A percentile compares a stretch with the other conserved stretches of the same genome.
Conservation (phyloP, 352 stramenopile genomes). For the Globisporangium sylvaticum region DNA sequence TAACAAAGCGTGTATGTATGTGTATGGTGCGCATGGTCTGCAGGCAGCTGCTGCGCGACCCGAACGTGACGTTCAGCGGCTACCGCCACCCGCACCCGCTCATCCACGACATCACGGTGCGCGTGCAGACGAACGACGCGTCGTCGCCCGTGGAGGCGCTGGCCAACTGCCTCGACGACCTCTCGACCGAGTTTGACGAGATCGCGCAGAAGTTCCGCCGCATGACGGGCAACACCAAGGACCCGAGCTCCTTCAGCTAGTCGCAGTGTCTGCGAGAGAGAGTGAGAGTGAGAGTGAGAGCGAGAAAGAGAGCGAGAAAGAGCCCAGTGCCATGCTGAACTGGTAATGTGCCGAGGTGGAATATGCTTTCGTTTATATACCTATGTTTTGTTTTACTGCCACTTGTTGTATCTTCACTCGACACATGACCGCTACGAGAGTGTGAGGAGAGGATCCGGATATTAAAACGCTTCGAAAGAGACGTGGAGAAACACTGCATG, state of each 20-base stretch:
- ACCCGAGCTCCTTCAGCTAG: slow-evolving; percentile 80
- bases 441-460: too few species aligned
- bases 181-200: slow-evolving; percentile 86
- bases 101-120: slow-evolving; percentile 94
- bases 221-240: slow-evolving; percentile 79
- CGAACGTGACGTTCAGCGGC: slow-evolving; percentile 90
- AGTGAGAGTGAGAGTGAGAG: neutral
- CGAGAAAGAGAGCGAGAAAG: too few species aligned
- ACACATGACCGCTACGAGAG: too few species aligned
- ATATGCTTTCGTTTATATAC: slow-evolving; percentile 7
- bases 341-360: neutral
- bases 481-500: too few species aligned
- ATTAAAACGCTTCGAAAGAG: too few species aligned
- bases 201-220: slow-evolving; percentile 82
- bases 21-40: neutral
- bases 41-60: slow-evolving; percentile 86
- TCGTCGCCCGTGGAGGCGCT: slow-evolving; percentile 80
- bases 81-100: slow-evolving; percentile 97
- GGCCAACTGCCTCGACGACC: slow-evolving; percentile 79
- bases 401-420: neutral
- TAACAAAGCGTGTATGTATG: neutral
- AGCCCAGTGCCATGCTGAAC: neutral
- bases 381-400: neutral
- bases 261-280: neutral
- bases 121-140: slow-evolving; percentile 90